A percentile compares a stretch with the other conserved stretches of the same genome.
These are phyloP conservation scores for Plasmodium inui DNA, from an alignment of 169 alveolate species.

Conservation along the genomic window DNA sequence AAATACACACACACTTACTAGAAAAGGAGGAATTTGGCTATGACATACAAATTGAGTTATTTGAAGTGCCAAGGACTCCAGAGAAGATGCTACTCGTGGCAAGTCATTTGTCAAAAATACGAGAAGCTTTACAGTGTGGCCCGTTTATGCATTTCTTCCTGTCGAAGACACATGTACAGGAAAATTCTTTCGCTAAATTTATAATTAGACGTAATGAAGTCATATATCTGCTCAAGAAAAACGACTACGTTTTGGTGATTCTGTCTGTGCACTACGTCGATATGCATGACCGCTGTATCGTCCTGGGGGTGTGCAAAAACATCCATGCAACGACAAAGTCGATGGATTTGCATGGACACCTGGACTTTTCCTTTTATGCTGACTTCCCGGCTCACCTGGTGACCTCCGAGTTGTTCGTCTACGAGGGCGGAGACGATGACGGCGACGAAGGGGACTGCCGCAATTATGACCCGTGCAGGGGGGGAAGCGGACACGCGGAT, in stretches of 20 bases:
- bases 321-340: slow-evolving; percentile 46
- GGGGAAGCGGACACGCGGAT: background rate
- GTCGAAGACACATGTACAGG: slow-evolving; percentile 25
- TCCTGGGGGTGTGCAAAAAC: slow-evolving; percentile 62
- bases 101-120: slow-evolving; percentile 60
- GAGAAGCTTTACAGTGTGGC: slow-evolving; percentile 73
- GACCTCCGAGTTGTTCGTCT: slow-evolving; percentile 37
- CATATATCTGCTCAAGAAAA: slow-evolving; percentile 27
- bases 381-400: slow-evolving; percentile 64
- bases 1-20: slow-evolving; percentile 64
- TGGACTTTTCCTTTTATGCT: slow-evolving; percentile 69
- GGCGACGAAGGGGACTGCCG: background rate
- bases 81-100: slow-evolving; percentile 13
- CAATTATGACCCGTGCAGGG: background rate
- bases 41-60: slow-evolving; percentile 65
- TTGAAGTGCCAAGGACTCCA: slow-evolving; percentile 65
- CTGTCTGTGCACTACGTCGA: slow-evolving; percentile 56
- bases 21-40: slow-evolving; percentile 71
- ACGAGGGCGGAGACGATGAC: background rate
- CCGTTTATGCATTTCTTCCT: slow-evolving; percentile 69
- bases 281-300: slow-evolving; percentile 35
- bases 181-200: slow-evolving; percentile 57
- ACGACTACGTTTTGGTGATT: slow-evolving; percentile 20
- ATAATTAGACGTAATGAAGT: slow-evolving; percentile 66
- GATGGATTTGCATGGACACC: slow-evolving; percentile 57